These are phyloP conservation scores for Colletotrichum sp. DNA, from an alignment of 2,329 filamentous ascomycete genomes.

Conservation along the genomic window DNA sequence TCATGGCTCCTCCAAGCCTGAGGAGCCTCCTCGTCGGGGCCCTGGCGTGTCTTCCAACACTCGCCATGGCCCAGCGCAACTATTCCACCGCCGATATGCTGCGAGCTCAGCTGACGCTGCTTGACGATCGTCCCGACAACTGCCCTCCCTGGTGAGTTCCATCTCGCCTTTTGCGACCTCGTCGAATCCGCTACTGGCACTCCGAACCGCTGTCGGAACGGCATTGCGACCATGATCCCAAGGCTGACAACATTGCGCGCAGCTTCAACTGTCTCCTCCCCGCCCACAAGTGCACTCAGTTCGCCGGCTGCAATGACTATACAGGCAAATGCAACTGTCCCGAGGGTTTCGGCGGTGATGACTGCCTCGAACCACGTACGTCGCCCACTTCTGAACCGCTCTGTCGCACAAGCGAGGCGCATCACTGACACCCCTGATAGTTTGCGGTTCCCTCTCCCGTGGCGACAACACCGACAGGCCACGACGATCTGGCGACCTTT, in stretches of 20 bases:
- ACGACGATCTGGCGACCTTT: constrained; percentile 69
- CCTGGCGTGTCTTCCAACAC: constrained; percentile 44
- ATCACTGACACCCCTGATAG: constrained; percentile 36
- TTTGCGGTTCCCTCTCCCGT: constrained; percentile 87
- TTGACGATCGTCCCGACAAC: constrained; percentile 75
- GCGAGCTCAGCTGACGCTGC: constrained; percentile 70
- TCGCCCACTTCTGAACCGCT: neutral
- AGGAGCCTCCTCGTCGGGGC: constrained; percentile 44
- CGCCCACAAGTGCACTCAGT: constrained; percentile 90
- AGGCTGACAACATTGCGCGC: constrained; percentile 29
- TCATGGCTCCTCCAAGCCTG: constrained; percentile 44
- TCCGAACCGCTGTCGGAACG: neutral
- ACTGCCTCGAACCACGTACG: constrained; percentile 83
- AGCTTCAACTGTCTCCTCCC: constrained; percentile 99
- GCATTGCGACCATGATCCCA: neutral
- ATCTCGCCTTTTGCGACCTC: neutral
- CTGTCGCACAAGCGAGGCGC: neutral
- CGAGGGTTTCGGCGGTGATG: constrained; percentile 89
- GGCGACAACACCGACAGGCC: constrained; percentile 82
- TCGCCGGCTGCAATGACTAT: constrained; percentile 83
- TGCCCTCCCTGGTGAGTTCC: constrained; percentile 76
- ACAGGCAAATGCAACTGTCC: constrained; percentile 95
- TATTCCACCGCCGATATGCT: constrained; percentile 63
- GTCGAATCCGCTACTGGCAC: constrained; percentile 24
- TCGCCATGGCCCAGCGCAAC: constrained; percentile 51